Conservation (phyloP, 768 basidiomycete species). For the Cantharellus anzutake region DNA sequence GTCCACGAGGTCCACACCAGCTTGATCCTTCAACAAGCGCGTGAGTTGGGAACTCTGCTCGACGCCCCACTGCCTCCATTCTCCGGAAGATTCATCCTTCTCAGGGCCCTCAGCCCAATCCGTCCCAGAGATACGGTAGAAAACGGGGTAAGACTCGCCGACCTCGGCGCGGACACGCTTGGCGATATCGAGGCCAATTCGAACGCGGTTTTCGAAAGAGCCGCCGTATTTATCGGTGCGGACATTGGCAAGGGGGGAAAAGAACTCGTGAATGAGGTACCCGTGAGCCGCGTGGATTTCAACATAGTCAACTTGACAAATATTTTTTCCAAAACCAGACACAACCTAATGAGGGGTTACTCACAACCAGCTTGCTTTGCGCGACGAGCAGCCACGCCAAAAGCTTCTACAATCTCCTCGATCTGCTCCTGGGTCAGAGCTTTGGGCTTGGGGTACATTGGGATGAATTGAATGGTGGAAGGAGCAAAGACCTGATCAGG, state of each 20-base stretch:
- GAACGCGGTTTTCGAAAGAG: conserved; percentile 49
- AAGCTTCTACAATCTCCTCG: conserved; percentile 38
- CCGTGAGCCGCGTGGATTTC: conserved; percentile 60
- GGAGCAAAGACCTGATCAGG: conserved; percentile 32
- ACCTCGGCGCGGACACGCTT: conserved; percentile 34
- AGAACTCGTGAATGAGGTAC: conserved; percentile 46
- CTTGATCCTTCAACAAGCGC: conserved; percentile 29
- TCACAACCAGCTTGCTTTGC: conserved; percentile 43
- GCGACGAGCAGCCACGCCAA: conserved; percentile 31
- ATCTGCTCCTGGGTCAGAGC: conserved; percentile 38
- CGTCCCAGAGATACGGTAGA: conserved; percentile 47
- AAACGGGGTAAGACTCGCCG: conserved; percentile 42
- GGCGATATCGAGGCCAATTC: conserved; percentile 42
- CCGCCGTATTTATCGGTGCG: conserved; percentile 61
- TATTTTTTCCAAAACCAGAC: conserved; percentile 9
- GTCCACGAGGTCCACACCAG: conserved; percentile 66
- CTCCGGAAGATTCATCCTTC: conserved; percentile 30
- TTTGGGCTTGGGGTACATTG: conserved; percentile 34
- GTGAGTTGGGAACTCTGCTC: conserved; percentile 50
- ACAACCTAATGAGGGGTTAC: conserved; percentile 8
- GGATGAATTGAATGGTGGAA: conserved; percentile 34
- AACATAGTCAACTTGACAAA: conserved; percentile 48
- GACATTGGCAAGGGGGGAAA: conserved; percentile 56
- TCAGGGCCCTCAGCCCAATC: conserved; percentile 45
- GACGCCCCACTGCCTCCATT: conserved; percentile 55